phyloP scores from a whole-genome alignment of 2,329 filamentous ascomycete genomes.

The Trichoderma atroviride region DNA sequence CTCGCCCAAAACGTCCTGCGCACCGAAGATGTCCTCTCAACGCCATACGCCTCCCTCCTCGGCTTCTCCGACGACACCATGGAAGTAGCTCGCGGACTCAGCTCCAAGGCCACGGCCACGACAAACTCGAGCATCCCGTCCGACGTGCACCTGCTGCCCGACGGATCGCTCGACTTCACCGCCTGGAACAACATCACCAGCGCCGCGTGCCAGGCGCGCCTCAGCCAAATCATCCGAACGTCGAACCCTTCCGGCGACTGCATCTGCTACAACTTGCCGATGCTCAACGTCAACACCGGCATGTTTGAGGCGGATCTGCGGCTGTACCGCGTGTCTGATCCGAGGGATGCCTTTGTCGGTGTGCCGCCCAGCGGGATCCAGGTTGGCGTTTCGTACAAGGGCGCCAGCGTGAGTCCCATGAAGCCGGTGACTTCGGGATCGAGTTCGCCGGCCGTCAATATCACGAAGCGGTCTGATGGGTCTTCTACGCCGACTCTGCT shows the following conservation, averaged over 20 bases:
- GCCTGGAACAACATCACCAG: conserved; percentile 60
- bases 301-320: conserved; percentile 77
- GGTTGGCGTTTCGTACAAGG: conserved; percentile 57
- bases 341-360: conserved; percentile 56
- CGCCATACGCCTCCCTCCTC: conserved; percentile 35
- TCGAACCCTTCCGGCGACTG: conserved; percentile 76
- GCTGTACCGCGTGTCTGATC: conserved; percentile 68
- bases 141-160: conserved; percentile 42
- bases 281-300: conserved; percentile 67
- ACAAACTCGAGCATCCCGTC: conserved; percentile 29
- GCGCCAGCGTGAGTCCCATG: conserved; percentile 47
- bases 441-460: conserved; percentile 33
- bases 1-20: conserved; percentile 32
- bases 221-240: conserved; percentile 58
- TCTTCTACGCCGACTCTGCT: conserved; percentile 47
- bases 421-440: conserved; percentile 19
- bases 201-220: conserved; percentile 60
- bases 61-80: conserved; percentile 24
- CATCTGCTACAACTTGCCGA: conserved; percentile 80
- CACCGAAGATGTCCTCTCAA: conserved; percentile 38
- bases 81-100: neutral
- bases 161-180: conserved; percentile 55
- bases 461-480: conserved; percentile 31
- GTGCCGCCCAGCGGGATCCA: conserved; percentile 56
- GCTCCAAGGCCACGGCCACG: conserved; percentile 28